Base-by-base conservation (phyloP, 2,329 filamentous ascomycete species). In the Aspergillus fumigatiaffinis region DNA sequence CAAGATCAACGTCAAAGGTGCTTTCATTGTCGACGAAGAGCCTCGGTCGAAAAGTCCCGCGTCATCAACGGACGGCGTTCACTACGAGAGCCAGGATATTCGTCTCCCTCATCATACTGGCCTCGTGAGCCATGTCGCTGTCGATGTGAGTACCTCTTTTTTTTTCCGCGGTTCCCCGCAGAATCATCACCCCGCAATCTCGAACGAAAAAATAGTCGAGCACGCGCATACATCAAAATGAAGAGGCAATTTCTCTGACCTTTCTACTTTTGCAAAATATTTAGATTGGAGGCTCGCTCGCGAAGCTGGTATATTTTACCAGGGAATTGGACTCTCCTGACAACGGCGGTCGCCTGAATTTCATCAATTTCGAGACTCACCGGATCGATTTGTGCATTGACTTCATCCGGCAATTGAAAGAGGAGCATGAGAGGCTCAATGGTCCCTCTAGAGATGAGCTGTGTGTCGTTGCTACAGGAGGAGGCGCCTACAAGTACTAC, bases 301-400 rank as follows among this genome's bases (percentile, higher is more conserved):
- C 92, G 63, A 99, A 99, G 78, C 85, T 99, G 49, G 94, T 99
- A 59, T 99, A 97, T 79, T 97, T 97, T 71, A 94, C 92, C 20
- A 89, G 91, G 63, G 94, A 97, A 76, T 84, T 89, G 46, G 84
- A 89, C 70, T 89, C 88, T 12, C 84, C 82, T 28, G 89, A 92
- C 66, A 87, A 89, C 51, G 94, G 94, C 55, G 94, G 94, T 55
- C 87, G 94, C 25, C 81, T 99, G 54, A 96, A 96, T 76, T 99
- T 99, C 71, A 84, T 96, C 69, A 95, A 88, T 69, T 97, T 97
- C 77, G 94, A 99, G 79, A 97, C 94, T 4, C 91, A 97, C 68
- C 86, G 87, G 58, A 96, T 99, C 68, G 91, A 96, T 69, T 87
- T 94, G 61, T 97, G 92, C 75, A 89, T 99, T 63, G 88, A 92